Conservation (phyloP, 139 green algal genomes). For the Dunaliella primolecta region DNA sequence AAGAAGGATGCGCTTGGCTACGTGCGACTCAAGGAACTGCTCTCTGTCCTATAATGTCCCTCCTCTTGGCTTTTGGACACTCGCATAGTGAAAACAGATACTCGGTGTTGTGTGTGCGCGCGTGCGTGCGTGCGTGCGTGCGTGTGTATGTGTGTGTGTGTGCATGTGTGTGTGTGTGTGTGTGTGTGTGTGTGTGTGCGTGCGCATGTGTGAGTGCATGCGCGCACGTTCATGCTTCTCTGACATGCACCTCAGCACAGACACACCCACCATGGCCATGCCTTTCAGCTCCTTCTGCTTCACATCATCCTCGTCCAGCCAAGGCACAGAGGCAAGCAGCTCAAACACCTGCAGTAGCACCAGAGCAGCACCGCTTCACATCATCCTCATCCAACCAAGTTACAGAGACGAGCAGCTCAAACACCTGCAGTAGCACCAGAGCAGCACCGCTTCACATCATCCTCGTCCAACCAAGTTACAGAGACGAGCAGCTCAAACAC, state of each 20-base stretch:
- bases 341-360: slow-evolving; percentile 29
- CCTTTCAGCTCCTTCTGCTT: slow-evolving; percentile 19
- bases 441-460: slow-evolving; percentile 13
- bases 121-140: no score
- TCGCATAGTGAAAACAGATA: no score
- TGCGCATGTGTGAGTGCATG: no score
- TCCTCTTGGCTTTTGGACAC: no score
- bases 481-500: slow-evolving; percentile 43
- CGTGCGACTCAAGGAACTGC: no score
- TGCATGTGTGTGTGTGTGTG: no score
- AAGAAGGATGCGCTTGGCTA: no score
- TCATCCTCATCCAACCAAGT: slow-evolving; percentile 43
- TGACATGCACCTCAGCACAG: background rate
- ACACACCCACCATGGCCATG: slow-evolving; percentile 12
- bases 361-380: slow-evolving; percentile 1
- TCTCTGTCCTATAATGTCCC: no score
- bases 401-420: slow-evolving; percentile 41
- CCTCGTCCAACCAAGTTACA: slow-evolving; percentile 45
- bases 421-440: slow-evolving; percentile 22
- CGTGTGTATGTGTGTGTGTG: no score
- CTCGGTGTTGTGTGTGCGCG: no score
- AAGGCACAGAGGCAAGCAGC: slow-evolving; percentile 44
- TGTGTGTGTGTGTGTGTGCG: no score
- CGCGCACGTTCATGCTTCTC: no score
- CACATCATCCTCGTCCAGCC: slow-evolving; percentile 38